Percentiles rank a stretch among this genome's conserved stretches.
These are phyloP conservation scores for Bipolaris victoriae DNA, from an alignment of 2,329 filamentous ascomycete genomes.

Conservation along the genomic window DNA sequence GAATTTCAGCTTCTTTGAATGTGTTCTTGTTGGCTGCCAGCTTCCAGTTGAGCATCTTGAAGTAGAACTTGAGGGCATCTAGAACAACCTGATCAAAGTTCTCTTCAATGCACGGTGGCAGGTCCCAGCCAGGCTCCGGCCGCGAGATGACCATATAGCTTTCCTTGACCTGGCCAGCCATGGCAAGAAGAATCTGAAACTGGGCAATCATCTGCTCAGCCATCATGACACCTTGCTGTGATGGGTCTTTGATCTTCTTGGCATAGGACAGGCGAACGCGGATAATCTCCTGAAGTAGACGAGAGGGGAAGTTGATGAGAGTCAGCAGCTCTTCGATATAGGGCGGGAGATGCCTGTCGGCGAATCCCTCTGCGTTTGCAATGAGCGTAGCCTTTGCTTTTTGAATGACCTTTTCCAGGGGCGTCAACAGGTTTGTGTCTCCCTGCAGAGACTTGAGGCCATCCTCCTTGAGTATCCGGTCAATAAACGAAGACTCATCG, in stretches of 20 bases:
- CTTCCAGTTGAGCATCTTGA: constrained; percentile 98
- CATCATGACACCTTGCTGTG: constrained; percentile 90
- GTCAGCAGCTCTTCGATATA: constrained; percentile 97
- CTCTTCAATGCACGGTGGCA: constrained; percentile 95
- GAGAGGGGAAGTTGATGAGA: constrained; percentile 94
- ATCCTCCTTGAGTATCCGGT: constrained; percentile 94
- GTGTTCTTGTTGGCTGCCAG: constrained; percentile 97
- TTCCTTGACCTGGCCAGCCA: constrained; percentile 90
- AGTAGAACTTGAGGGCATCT: constrained; percentile 95
- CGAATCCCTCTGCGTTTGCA: constrained; percentile 81
- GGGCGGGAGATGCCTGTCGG: constrained; percentile 86
- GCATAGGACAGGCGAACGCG: constrained; percentile 89
- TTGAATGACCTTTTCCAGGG: constrained; percentile 83
- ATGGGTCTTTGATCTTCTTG: constrained; percentile 92
- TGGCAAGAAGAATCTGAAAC: constrained; percentile 89
- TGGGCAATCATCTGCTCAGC: constrained; percentile 98
- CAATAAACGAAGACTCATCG: constrained; percentile 92
- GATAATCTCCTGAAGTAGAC: constrained; percentile 95
- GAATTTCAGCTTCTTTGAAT: constrained; percentile 96
- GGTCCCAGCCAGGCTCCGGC: constrained; percentile 89
- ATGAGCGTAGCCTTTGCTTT: constrained; percentile 95
- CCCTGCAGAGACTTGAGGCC: constrained; percentile 90
- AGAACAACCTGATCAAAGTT: constrained; percentile 91
- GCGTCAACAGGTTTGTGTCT: constrained; percentile 79
- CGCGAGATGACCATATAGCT: constrained; percentile 84